phyloP scores from a whole-genome alignment of 1,139 yeast species.

The Hyphopichia khmerensis region DNA sequence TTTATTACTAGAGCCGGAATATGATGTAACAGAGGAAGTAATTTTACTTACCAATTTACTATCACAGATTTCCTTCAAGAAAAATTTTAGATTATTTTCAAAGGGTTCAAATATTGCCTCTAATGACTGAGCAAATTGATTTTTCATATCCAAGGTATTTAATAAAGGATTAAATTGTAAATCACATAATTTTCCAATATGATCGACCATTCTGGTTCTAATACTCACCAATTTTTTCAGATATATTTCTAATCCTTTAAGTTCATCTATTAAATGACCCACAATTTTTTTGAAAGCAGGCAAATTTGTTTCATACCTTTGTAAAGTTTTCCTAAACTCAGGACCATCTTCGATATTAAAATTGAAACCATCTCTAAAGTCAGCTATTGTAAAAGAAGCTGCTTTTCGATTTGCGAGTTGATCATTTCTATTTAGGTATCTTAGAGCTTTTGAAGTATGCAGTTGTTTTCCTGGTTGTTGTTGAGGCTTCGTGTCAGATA shows the following conservation, averaged over 20 bases:
- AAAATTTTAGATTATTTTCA: conserved; percentile 29
- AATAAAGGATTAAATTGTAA: conserved; percentile 21
- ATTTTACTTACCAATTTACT: conserved; percentile 26
- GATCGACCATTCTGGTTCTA: conserved; percentile 24
- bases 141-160: conserved; percentile 21
- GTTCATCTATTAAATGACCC: conserved; percentile 31
- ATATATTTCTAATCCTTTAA: conserved; percentile 26
- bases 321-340: conserved; percentile 58
- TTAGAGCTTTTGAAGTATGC: not conserved
- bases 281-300: conserved; percentile 47
- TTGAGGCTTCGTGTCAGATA: not conserved
- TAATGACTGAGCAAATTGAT: conserved; percentile 18
- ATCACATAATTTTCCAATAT: conserved; percentile 19
- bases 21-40: conserved; percentile 1
- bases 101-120: conserved; percentile 31
- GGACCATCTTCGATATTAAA: conserved; percentile 70
- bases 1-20: not conserved
- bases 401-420: not conserved
- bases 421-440: not conserved
- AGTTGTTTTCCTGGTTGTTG: not conserved
- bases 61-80: conserved; percentile 34
- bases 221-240: conserved; percentile 17
- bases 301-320: conserved; percentile 53
- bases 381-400: conserved; percentile 8
- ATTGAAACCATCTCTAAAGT: conserved; percentile 29